Evolutionary conservation across 768 basidiomycete species (phyloP), one percentile per base, ranked within the genome.

Genomic region (Boletus subcaerulescens): DNA sequence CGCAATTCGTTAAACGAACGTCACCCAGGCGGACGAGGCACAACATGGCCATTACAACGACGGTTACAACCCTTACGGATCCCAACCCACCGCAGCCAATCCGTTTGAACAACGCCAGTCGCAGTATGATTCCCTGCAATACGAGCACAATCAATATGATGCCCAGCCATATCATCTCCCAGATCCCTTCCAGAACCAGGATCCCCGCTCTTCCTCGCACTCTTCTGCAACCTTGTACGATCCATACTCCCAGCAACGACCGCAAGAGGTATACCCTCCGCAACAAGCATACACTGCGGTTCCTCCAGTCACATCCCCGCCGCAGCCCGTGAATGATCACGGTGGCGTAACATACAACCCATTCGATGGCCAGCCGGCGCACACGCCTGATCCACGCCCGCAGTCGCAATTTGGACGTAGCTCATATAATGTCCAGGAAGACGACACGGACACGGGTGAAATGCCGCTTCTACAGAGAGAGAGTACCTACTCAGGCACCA

Each of bases 31-130:
- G 5, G 84, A 89, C 67, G 84, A 88, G 68, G 81, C 76, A 14
- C 85, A 86, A 59, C 77, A 73, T 17, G 70, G 80, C 29, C 80
- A 79, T 52, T 86, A 88, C 69, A 86, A 87, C 63, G 86, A 89
- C 55, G 84, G 85, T 0, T 84, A 84, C 67, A 74, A 73, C 56
- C 77, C 80, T 9, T 82, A 86, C 58, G 62, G 71, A 48, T 56
- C 71, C 26, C 61, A 68, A n/a, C 65, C 58, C 13, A 9, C 48
- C 5, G 62, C 70, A 26, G 65, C 72, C 44, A 72, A 70, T 45
- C 76, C 76, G 7, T 77, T 76, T 55, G 78, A 79, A 56, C 76
- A 73, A 40, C 56, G 39, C 44, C 73, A 74, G 57, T 69, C 71
- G 15, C 65, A 62, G 15, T 51, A 72, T 57, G 48, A 73, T 61